A percentile compares a stretch with the other conserved stretches of the same genome.
Evolutionary conservation across 2,329 filamentous ascomycete species (phyloP).

Genomic region (Penicillium expansum): DNA sequence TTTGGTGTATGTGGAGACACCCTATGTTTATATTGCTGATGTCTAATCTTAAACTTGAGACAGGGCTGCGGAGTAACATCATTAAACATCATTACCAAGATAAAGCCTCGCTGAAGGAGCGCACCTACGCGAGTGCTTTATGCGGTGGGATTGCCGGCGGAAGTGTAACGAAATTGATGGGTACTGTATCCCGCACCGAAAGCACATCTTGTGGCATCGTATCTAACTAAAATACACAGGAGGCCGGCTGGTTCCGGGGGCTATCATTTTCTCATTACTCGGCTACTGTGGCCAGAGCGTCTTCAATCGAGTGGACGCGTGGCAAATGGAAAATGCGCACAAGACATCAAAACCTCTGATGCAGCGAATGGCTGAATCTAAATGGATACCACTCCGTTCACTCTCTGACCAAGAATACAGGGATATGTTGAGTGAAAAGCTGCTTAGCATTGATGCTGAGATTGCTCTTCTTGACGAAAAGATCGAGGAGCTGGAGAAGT

Average conservation of each 20-base stretch:
- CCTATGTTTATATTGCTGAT: not conserved
- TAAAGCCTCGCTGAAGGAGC: conserved; percentile 57
- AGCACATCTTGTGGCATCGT: not conserved
- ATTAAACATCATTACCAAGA: conserved; percentile 51
- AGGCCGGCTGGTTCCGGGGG: conserved; percentile 58
- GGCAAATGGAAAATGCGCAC: conserved; percentile 41
- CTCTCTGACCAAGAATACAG: conserved; percentile 72
- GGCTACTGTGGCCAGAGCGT: conserved; percentile 57
- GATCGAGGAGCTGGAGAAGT: conserved; percentile 55
- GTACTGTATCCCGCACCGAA: conserved; percentile 34
- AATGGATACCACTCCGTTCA: conserved; percentile 68
- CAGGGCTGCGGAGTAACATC: conserved; percentile 44
- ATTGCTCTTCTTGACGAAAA: conserved; percentile 76
- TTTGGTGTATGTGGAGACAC: conserved; percentile 62
- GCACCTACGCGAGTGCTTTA: conserved; percentile 64
- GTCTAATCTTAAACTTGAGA: conserved; percentile 5
- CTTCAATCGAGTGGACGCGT: conserved; percentile 53
- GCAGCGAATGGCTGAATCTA: conserved; percentile 57
- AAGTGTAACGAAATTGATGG: conserved; percentile 54
- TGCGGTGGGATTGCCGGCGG: conserved; percentile 68
- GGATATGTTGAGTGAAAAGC: conserved; percentile 66
- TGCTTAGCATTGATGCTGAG: conserved; percentile 69
- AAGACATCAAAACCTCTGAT: conserved; percentile 42
- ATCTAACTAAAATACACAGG: conserved; percentile 38
- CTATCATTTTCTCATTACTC: conserved; percentile 58